These are phyloP conservation scores for Aspergillus haitiensis DNA, from an alignment of 495 filamentous ascomycete genomes.

Conservation along the genomic window DNA sequence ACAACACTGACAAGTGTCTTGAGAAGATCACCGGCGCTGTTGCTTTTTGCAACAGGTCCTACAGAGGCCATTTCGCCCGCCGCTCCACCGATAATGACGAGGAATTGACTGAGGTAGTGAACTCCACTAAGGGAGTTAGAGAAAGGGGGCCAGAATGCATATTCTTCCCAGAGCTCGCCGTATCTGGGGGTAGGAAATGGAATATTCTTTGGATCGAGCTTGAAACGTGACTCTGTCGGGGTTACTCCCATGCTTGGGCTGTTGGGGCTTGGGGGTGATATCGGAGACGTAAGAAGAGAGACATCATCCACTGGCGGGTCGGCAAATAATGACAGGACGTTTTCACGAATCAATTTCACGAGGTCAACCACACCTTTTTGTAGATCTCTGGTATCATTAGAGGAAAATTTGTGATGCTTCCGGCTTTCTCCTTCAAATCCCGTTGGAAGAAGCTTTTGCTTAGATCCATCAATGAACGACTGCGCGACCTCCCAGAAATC, in stretches of 20 bases:
- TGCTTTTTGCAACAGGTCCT: slow-evolving; percentile 58
- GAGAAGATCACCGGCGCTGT: slow-evolving; percentile 61
- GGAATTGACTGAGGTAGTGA: slow-evolving; percentile 78
- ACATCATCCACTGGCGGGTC: slow-evolving; percentile 89
- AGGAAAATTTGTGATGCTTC: slow-evolving; percentile 78
- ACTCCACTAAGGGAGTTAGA: slow-evolving; percentile 87
- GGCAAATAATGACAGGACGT: slow-evolving; percentile 77
- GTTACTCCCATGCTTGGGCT: slow-evolving; percentile 58
- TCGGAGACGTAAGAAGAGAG: slow-evolving; percentile 76
- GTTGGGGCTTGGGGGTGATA: slow-evolving; percentile 68
- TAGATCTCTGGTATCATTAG: slow-evolving; percentile 66
- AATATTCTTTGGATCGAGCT: slow-evolving; percentile 71
- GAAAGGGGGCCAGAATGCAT: slow-evolving; percentile 93
- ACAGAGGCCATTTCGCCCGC: slow-evolving; percentile 84
- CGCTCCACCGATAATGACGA: slow-evolving; percentile 76
- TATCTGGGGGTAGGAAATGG: slow-evolving; percentile 73
- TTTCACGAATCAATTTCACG: slow-evolving; percentile 76
- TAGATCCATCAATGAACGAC: slow-evolving; percentile 84
- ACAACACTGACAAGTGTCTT: slow-evolving; percentile 70
- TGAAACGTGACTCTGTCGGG: slow-evolving; percentile 68
- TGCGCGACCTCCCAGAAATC: slow-evolving; percentile 93
- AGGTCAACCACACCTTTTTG: slow-evolving; percentile 78
- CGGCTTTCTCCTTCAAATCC: slow-evolving; percentile 83
- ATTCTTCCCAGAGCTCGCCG: slow-evolving; percentile 88
- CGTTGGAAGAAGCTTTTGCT: slow-evolving; percentile 74